Conservation (phyloP, 768 basidiomycete species). For the Auriscalpium vulgare region DNA sequence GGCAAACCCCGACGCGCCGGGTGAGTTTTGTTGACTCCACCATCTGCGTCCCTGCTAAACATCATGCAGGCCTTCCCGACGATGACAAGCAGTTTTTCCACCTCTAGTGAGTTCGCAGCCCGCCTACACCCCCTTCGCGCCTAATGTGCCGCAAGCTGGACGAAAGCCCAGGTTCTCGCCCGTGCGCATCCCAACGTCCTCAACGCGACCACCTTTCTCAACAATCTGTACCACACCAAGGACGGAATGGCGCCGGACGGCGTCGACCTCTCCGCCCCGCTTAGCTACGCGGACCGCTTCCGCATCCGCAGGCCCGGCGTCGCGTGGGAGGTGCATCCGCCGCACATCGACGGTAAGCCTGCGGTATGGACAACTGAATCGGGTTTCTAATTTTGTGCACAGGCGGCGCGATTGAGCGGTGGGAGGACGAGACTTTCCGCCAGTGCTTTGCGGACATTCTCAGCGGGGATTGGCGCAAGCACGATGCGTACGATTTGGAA, state of each 20-base stretch:
- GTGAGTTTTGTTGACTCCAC: conserved; percentile 21
- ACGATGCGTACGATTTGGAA: conserved; percentile 20
- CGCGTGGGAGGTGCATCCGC: conserved; percentile 45
- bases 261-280: conserved; percentile 52
- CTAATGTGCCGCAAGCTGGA: conserved; percentile 28
- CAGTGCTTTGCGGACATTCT: conserved; percentile 20
- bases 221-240: conserved; percentile 50
- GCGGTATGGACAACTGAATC: neutral
- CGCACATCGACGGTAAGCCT: conserved; percentile 39
- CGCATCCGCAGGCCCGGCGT: conserved; percentile 63
- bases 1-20: conserved; percentile 48
- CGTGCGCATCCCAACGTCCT: conserved; percentile 62
- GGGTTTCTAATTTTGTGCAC: conserved; percentile 12
- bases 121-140: neutral
- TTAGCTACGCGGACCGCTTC: conserved; percentile 69
- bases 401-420: conserved; percentile 31
- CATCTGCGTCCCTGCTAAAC: neutral
- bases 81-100: conserved; percentile 67
- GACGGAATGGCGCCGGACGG: conserved; percentile 33
- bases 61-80: conserved; percentile 38
- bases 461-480: conserved; percentile 17
- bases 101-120: conserved; percentile 46
- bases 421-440: conserved; percentile 18
- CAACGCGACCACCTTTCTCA: conserved; percentile 48
- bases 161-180: conserved; percentile 54